Conservation (phyloP, 352 stramenopile genomes). For the Peronospora farinosa region DNA sequence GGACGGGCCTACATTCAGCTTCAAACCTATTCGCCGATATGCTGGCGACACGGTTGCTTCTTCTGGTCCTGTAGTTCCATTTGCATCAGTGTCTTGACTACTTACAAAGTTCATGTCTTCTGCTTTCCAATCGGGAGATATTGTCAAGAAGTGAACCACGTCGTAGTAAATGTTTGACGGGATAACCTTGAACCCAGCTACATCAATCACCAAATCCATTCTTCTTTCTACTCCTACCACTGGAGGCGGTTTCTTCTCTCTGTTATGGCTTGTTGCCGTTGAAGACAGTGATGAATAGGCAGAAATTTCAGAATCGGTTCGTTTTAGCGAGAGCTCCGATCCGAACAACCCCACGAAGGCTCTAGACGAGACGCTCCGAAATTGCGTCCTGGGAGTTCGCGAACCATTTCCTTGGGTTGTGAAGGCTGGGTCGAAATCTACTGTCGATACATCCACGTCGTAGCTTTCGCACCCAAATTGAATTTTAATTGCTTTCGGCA, state of each 20-base stretch:
- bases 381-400: slow-evolving; percentile 24
- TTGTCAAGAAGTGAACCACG: slow-evolving; percentile 62
- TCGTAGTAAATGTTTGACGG: slow-evolving; percentile 81
- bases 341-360: slow-evolving; percentile 33
- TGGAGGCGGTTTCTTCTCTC: slow-evolving; percentile 11
- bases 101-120: slow-evolving; percentile 23
- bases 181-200: slow-evolving; percentile 73
- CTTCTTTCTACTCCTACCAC: slow-evolving; percentile 29
- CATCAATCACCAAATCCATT: slow-evolving; percentile 64
- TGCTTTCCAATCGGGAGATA: slow-evolving; percentile 15
- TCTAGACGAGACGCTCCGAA: slow-evolving; percentile 40
- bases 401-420: slow-evolving; percentile 19
- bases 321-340: slow-evolving; percentile 28
- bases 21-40: slow-evolving; percentile 46
- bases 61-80: slow-evolving; percentile 6
- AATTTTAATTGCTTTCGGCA: slow-evolving; percentile 58
- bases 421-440: slow-evolving; percentile 43
- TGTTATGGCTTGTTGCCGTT: slow-evolving; percentile 17
- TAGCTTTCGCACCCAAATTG: slow-evolving; percentile 48
- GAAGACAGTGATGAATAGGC: slow-evolving; percentile 26
- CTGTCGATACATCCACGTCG: slow-evolving; percentile 31
- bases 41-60: slow-evolving; percentile 13
- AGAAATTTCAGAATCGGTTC: slow-evolving; percentile 33
- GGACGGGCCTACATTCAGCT: slow-evolving; percentile 59
- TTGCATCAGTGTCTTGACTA: slow-evolving; percentile 13